Conservation (phyloP, 805 yeast species). For the Kazachstania viticola region DNA sequence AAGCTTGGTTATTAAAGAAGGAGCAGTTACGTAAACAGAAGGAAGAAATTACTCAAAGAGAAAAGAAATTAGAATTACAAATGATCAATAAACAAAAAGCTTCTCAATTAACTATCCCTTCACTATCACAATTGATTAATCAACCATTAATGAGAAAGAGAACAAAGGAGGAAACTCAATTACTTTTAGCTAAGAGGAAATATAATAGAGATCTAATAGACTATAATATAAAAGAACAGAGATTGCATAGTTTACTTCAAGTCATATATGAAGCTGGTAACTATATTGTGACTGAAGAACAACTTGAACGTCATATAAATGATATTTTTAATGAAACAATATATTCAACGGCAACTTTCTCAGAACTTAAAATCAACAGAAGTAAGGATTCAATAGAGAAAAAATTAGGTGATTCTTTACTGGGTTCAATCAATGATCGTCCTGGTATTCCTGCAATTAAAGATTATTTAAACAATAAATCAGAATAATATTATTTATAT, state of each 20-base stretch:
- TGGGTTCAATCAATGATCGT: conserved; percentile 27
- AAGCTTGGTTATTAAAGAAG: conserved; percentile 32
- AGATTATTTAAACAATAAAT: conserved; percentile 27
- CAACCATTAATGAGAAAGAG: conserved; percentile 66
- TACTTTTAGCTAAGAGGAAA: conserved; percentile 46
- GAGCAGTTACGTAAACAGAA: conserved; percentile 25
- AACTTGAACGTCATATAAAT: conserved; percentile 26
- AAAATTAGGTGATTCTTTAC: conserved; percentile 25
- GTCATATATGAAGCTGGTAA: conserved; percentile 59
- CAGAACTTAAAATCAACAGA: conserved; percentile 2
- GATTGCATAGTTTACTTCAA: conserved; percentile 48
- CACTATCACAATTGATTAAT: conserved; percentile 52
- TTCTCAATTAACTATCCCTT: conserved; percentile 59
- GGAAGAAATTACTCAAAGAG: conserved; percentile 26
- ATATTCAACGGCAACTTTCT: not conserved
- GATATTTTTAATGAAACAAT: conserved; percentile 16
- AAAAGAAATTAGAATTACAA: conserved; percentile 26
- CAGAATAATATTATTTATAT: conserved; percentile 22
- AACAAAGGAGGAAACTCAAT: conserved; percentile 54
- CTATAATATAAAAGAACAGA: conserved; percentile 39
- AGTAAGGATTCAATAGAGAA: conserved; percentile 10
- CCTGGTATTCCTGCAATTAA: conserved; percentile 28
- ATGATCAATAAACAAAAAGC: conserved; percentile 14
- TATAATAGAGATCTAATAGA: conserved; percentile 53
- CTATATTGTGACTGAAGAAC: conserved; percentile 67